A percentile compares a stretch with the other conserved stretches of the same genome.
Evolutionary conservation across 2,329 filamentous ascomycete species (phyloP).

Genomic region (Alternaria consortialis): DNA sequence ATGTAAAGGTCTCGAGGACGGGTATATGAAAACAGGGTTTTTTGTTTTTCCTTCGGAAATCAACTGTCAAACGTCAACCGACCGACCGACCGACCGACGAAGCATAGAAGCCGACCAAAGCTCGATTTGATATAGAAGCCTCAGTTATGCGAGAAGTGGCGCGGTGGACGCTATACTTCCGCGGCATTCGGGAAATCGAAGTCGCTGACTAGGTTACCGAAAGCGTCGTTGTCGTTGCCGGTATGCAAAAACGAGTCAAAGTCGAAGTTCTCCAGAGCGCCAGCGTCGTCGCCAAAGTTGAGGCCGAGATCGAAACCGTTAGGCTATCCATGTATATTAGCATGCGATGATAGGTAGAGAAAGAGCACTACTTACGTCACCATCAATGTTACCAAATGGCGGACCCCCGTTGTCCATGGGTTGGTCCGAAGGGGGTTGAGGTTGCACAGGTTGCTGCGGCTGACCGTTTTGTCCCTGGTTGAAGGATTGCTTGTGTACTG

Average conservation of each 20-base stretch:
- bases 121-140: not conserved
- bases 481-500: constrained; percentile 54
- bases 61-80: not conserved
- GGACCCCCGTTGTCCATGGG: constrained; percentile 48
- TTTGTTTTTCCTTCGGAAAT: constrained; percentile 20
- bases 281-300: constrained; percentile 59
- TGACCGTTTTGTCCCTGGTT: constrained; percentile 46
- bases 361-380: constrained; percentile 44
- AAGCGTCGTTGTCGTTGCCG: constrained; percentile 55
- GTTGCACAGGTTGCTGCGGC: constrained; percentile 42
- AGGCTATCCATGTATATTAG: constrained; percentile 32
- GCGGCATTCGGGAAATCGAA: constrained; percentile 49
- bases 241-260: constrained; percentile 73
- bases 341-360: not conserved
- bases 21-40: constrained; percentile 34
- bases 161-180: constrained; percentile 29
- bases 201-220: constrained; percentile 45
- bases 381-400: constrained; percentile 53
- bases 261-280: constrained; percentile 74
- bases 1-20: constrained; percentile 18
- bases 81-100: not conserved
- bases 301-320: constrained; percentile 51
- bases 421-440: constrained; percentile 43
- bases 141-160: no score
- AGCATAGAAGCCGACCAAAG: not conserved